Percentiles rank a stretch among this genome's conserved stretches.
Evolutionary conservation across 441 rosid species (phyloP).

Genomic region (Euphorbia celastroides): DNA sequence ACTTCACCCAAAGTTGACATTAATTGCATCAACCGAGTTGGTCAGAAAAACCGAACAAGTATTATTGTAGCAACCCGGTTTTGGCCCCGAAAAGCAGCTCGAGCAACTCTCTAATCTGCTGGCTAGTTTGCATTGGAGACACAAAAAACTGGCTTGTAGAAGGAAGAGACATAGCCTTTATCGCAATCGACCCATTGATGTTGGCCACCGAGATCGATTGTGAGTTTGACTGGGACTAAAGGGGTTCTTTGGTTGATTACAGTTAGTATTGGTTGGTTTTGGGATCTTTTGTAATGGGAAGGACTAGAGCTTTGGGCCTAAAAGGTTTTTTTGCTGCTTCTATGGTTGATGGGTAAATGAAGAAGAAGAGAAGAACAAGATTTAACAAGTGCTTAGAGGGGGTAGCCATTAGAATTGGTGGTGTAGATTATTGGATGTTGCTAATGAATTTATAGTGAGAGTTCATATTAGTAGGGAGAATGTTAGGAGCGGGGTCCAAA

Average conservation of each 20-base stretch:
- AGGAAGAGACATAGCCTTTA: not conserved
- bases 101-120: not conserved
- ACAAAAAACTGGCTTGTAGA: not conserved
- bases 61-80: not conserved
- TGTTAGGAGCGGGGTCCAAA: too few relatives aligned
- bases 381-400: not conserved
- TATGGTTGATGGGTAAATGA: not conserved
- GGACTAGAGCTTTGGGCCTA: not conserved
- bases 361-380: not conserved
- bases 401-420: not conserved
- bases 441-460: too few relatives aligned
- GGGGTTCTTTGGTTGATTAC: not conserved
- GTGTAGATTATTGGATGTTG: too few relatives aligned
- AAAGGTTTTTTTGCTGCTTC: not conserved
- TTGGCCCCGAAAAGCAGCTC: not conserved
- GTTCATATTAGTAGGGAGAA: too few relatives aligned
- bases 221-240: not conserved
- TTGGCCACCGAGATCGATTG: not conserved
- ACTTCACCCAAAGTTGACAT: not conserved
- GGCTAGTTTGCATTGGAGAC: not conserved
- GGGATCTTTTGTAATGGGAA: not conserved
- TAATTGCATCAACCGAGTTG: not conserved
- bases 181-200: not conserved
- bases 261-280: not conserved
- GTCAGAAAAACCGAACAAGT: not conserved